Evolutionary conservation across 2,329 filamentous ascomycete genomes (phyloP).

Genomic region (Trichoderma sp.): DNA sequence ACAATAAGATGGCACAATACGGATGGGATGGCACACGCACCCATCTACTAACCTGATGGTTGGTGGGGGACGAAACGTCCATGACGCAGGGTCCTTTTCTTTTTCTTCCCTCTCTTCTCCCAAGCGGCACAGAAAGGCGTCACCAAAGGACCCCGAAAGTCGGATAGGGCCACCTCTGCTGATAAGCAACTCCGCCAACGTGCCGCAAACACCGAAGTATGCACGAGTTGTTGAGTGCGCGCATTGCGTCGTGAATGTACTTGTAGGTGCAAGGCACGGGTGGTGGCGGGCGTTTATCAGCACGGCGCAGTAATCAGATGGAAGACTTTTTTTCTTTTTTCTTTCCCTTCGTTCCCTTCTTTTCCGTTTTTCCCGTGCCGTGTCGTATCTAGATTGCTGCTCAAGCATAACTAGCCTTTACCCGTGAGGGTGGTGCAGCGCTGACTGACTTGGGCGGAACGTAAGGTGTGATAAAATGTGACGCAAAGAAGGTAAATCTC

Average conservation of each 20-base stretch:
- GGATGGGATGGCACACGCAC: conserved; percentile 7
- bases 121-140: conserved; percentile 3
- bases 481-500: conserved; percentile 18
- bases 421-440: conserved; percentile 6
- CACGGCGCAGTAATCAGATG: not conserved
- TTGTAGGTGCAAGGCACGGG: not conserved
- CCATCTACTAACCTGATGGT: not conserved
- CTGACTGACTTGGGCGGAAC: not conserved
- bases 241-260: conserved; percentile 16
- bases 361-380: not conserved
- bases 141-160: not conserved
- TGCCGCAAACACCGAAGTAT: conserved; percentile 23
- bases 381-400: conserved; percentile 7
- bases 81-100: conserved; percentile 19
- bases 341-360: not conserved
- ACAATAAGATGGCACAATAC: conserved; percentile 5
- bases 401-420: conserved; percentile 13
- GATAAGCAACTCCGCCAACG: conserved; percentile 18
- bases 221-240: conserved; percentile 8
- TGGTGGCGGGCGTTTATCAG: conserved; percentile 11
- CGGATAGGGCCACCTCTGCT: conserved; percentile 15
- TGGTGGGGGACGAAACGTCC: not conserved
- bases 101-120: not conserved
- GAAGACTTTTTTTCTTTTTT: not conserved
- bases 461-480: conserved; percentile 5